Evolutionary conservation across 2,329 filamentous ascomycete genomes (phyloP), one percentile per base, ranked within the genome.

Genomic region (Acarospora socialis): DNA sequence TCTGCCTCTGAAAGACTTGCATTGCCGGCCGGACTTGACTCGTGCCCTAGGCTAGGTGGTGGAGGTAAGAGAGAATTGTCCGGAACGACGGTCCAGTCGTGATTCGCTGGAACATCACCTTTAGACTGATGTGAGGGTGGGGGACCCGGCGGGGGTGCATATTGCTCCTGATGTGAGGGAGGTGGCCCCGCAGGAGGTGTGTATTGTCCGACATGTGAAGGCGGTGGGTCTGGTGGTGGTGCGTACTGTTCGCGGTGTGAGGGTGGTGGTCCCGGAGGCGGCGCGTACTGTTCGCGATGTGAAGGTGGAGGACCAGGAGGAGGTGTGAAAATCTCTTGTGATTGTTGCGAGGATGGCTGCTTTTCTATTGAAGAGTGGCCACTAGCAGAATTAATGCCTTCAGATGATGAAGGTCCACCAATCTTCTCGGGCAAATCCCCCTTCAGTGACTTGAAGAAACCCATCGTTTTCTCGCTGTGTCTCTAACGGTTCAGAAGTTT

Each of bases 51-150:
- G 2, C 63, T 57, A 5, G 72, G 72, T 1, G 72, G 70, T 17
- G 71, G 71, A 3, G 70, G 70, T 7, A 76, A 59, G n/a, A 63
- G 56, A 4, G 68, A 50, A 10, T 60, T 73, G 43, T 76, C 71
- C 4, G 70, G 70, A 3, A 75, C 61, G 2, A 64, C 56, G 32
- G 68, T 63, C 72, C 72, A 77, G 50, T 73, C 68, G 48, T 75
- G 70, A 43, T 73, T 72, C 16, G 67, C 63, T 12, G 68, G 68
- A 9, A 68, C 35, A 28, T 36, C 33, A 17, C 17, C 12, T 22
- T 20, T 7, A 12, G 20, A 12, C 3, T 28, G 14, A 12, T 21
- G 23, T 27, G 52, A 50, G 15, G 51, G 51, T 8, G 48, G 54
- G 33, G 41, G 43, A 10, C 45, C 46, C 9, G 41, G 30, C 15